Evolutionary conservation across 2,329 filamentous ascomycete species (phyloP).

Genomic region (Colletotrichum sp.): DNA sequence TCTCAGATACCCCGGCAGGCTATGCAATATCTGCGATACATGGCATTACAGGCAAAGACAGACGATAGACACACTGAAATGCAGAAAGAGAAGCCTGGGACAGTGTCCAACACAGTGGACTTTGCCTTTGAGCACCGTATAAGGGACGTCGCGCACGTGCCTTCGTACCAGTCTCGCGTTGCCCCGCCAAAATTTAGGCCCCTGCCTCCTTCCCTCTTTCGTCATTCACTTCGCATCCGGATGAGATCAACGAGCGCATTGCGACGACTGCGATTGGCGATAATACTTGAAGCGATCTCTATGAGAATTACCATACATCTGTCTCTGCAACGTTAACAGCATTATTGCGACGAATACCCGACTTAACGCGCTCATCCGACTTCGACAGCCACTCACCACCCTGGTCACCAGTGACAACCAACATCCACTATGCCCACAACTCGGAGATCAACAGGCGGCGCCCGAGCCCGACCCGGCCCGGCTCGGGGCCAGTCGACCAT

Average conservation of each 20-base stretch:
- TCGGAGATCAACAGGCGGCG: slow-evolving; percentile 49
- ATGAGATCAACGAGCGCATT: not conserved
- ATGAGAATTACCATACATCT: not conserved
- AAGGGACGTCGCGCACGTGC: slow-evolving; percentile 46
- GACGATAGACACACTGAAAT: not conserved
- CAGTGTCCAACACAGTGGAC: not conserved
- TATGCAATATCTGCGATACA: not conserved
- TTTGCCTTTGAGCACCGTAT: not conserved
- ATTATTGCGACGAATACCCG: not conserved
- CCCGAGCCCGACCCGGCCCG: slow-evolving; percentile 36
- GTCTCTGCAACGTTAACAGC: not conserved
- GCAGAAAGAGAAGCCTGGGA: not conserved
- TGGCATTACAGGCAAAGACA: not conserved
- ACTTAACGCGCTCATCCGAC: not conserved
- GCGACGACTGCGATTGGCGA: not conserved
- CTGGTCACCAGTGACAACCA: slow-evolving; percentile 5
- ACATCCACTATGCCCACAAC: slow-evolving; percentile 50
- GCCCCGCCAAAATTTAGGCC: slow-evolving; percentile 50
- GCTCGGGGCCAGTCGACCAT: slow-evolving; percentile 58
- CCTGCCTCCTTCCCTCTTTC: slow-evolving; percentile 18
- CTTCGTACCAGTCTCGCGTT: slow-evolving; percentile 54
- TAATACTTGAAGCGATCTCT: not conserved
- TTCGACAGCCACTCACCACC: not conserved
- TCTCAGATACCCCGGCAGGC: not conserved
- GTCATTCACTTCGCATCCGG: slow-evolving; percentile 13